Conservation (phyloP, 495 filamentous ascomycete species). For the Cercophora samala region DNA sequence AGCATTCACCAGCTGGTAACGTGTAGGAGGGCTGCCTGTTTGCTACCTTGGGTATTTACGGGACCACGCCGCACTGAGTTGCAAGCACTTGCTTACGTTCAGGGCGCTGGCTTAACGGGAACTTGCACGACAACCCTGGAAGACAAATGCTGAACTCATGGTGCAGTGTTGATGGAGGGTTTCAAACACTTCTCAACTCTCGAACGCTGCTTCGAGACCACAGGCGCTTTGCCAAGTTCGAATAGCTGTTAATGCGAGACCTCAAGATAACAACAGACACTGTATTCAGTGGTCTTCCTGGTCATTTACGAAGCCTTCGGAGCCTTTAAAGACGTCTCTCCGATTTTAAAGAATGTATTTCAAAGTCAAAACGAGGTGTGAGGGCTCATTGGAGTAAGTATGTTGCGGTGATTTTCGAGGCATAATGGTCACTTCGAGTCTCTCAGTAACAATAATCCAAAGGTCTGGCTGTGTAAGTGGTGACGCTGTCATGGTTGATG, state of each 20-base stretch:
- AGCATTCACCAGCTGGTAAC: background rate
- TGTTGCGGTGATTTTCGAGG: background rate
- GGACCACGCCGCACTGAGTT: background rate
- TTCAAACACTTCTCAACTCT: background rate
- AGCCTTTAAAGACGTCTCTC: background rate
- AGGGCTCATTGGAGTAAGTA: background rate
- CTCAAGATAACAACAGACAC: background rate
- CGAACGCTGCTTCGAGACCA: background rate
- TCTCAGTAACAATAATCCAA: background rate
- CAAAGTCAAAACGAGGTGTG: background rate
- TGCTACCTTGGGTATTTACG: no score
- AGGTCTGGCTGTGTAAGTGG: background rate
- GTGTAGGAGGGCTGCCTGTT: background rate
- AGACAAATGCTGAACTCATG: background rate
- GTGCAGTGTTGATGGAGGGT: background rate
- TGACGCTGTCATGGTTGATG: background rate
- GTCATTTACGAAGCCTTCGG: no score
- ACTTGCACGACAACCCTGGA: no score
- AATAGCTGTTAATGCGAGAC: background rate
- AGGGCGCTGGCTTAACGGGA: background rate
- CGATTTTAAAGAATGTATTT: background rate
- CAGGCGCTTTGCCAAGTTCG: background rate
- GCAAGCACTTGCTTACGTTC: background rate
- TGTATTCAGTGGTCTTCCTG: background rate
- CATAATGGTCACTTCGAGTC: background rate